Evolutionary conservation across 1,284 basidiomycete genomes (phyloP), one percentile per base, ranked within the genome.

Genomic region (Takashimella koratensis): DNA sequence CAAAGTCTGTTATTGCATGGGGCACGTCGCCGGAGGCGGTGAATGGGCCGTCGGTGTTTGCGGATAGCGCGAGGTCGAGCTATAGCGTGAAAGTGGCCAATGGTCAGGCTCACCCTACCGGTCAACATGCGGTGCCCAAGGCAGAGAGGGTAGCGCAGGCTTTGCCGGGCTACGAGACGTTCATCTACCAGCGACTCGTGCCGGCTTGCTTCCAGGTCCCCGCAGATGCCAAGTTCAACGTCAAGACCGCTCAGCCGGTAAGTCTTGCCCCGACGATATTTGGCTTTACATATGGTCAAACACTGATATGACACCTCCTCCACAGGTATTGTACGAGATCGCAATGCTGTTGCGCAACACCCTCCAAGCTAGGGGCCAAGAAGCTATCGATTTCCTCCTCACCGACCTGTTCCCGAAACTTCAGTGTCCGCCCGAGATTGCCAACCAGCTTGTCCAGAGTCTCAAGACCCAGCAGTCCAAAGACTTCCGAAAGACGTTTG

Each of bases 161-260:
- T 16, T 74, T 98, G 24, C 90, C 91, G 12, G 95, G 95, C 1
- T 98, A 98, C 69, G 92, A 97, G 64, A 81, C 83, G 12, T 96
- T 96, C 70, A 82, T 97, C 47, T 99, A 98, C 72, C 88, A 95
- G 62, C 84, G 86, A 8, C 78, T 97, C 42, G 79, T 98, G 48
- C 90, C 90, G 3, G 78, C 86, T 1, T 86, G 86, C 27, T 97
- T 99, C 71, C 81, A 85, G 21, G 84, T 97, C 4, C 85, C 93
- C 0, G 85, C 88, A 11, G 80, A 83, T 21, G 83, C 87, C 0
- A 81, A 84, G 42, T 93, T 98, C 70, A 95, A 95, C 68, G 79
- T 88, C 62, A 88, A 87, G 65, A 91, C 95, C 66, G 91, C 90
- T 4, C 80, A 87, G 48, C 82, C 86, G 62, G 92, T 92, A 66